Evolutionary conservation across 129 eudicot genomes (phyloP).

Genomic region (Dittrichia graveolens): DNA sequence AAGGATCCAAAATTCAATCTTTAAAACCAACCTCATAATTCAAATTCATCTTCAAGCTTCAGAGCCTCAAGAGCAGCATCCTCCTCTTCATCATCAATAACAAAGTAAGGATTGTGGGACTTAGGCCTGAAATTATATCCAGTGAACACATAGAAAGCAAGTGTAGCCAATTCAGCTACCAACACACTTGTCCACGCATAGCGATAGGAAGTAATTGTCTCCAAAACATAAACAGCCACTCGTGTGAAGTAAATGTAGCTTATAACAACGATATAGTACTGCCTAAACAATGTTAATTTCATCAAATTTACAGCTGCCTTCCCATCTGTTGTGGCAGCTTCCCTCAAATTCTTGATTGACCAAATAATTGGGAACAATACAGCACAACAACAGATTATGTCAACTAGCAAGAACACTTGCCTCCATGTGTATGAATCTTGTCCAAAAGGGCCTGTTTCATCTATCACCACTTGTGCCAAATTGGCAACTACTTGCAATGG

Average conservation of each 20-base stretch:
- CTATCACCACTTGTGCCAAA: conserved; percentile 59
- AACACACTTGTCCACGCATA: conserved; percentile 55
- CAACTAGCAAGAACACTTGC: conserved; percentile 53
- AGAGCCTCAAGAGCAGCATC: conserved; percentile 59
- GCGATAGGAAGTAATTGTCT: conserved; percentile 50
- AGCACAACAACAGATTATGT: conserved; percentile 59
- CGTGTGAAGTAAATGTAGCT: conserved; percentile 57
- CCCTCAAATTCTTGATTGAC: conserved; percentile 56
- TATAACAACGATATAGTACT: conserved; percentile 55
- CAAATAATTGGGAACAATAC: conserved; percentile 57
- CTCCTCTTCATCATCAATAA: conserved; percentile 61
- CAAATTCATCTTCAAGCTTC: conserved; percentile 62
- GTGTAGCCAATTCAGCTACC: conserved; percentile 57
- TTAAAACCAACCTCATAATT: conserved; percentile 35
- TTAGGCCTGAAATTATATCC: conserved; percentile 65
- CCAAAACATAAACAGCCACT: conserved; percentile 52
- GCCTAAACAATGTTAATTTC: conserved; percentile 63
- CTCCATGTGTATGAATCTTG: conserved; percentile 49
- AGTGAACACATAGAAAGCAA: conserved; percentile 60
- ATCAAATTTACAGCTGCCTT: conserved; percentile 64
- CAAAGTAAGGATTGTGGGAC: conserved; percentile 55
- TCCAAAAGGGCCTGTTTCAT: conserved; percentile 58
- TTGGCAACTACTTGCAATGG: conserved; percentile 62
- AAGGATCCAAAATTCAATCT: neutral
- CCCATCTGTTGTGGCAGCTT: conserved; percentile 57